These are phyloP conservation scores for Entophlyctis helioformis DNA, from an alignment of 192 early-diverging fungal genomes.

Conservation along the genomic window DNA sequence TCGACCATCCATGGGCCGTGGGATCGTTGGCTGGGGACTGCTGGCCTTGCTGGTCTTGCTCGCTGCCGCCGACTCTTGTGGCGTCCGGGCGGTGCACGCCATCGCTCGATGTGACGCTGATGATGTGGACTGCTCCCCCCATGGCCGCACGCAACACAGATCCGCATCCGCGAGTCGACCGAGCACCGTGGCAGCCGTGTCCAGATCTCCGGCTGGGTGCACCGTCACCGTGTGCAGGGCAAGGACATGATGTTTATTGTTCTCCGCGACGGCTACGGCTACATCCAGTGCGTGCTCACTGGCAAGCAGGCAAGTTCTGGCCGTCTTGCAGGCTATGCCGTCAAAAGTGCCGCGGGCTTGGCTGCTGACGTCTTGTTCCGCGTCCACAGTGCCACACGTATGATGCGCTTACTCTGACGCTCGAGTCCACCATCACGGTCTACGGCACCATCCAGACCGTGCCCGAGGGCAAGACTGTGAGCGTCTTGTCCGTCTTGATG, in stretches of 20 bases:
- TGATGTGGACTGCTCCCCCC: too few species aligned
- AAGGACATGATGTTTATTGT: conserved; percentile 94
- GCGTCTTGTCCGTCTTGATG: background rate
- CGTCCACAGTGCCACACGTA: conserved; percentile 88
- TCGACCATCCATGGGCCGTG: too few species aligned
- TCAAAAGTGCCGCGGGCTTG: too few species aligned
- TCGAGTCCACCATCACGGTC: conserved; percentile 85
- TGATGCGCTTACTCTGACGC: conserved; percentile 82
- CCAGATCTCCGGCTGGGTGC: conserved; percentile 89
- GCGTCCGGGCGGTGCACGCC: too few species aligned
- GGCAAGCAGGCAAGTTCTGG: conserved; percentile 54
- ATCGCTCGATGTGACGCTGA: too few species aligned
- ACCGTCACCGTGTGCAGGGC: conserved; percentile 88
- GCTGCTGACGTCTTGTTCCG: too few species aligned
- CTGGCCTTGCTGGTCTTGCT: too few species aligned
- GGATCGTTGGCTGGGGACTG: too few species aligned
- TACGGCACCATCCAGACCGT: conserved; percentile 79
- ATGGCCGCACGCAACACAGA: too few species aligned
- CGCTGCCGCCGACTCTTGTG: too few species aligned
- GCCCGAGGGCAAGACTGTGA: conserved; percentile 83
- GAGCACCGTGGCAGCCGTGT: conserved; percentile 65
- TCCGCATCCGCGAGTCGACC: conserved; percentile 60
- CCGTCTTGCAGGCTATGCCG: too few species aligned
- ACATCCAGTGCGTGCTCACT: conserved; percentile 84
- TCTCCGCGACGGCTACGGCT: conserved; percentile 90